Conservation (phyloP, 495 filamentous ascomycete species). For the Neurospora sp. region DNA sequence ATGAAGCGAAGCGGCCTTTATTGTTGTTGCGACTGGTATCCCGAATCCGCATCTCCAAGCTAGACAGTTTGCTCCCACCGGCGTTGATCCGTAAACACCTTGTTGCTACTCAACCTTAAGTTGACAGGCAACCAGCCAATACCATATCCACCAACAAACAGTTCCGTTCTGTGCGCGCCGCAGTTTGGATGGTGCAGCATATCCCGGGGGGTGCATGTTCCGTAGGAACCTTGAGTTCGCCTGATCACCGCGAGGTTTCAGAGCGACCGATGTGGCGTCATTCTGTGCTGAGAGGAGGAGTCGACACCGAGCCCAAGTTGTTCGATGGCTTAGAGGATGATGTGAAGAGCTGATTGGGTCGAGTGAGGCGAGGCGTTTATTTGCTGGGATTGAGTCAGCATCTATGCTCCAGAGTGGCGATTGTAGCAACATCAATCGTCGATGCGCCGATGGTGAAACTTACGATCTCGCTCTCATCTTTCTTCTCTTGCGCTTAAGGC, state of each 20-base stretch:
- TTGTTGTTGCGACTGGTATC: conserved; percentile 1
- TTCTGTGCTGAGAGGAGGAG: conserved; percentile 4
- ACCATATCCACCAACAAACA: conserved; percentile 16
- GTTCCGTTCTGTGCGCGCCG: conserved; percentile 1
- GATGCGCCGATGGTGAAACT: conserved; percentile 24
- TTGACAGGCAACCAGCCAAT: conserved; percentile 21
- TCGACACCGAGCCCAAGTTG: conserved; percentile 9
- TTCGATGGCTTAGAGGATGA: conserved; percentile 8
- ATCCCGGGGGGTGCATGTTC: conserved; percentile 5
- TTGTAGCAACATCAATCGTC: background rate
- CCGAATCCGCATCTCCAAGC: conserved; percentile 12
- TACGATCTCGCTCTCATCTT: conserved; percentile 94
- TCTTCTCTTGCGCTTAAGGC: conserved; percentile 98
- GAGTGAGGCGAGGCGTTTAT: conserved; percentile 47
- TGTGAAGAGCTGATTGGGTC: conserved; percentile 24
- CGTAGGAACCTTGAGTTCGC: conserved; percentile 7
- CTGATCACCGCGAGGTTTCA: conserved; percentile 10
- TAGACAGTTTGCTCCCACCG: conserved; percentile 13
- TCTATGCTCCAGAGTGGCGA: conserved; percentile 3
- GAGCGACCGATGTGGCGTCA: conserved; percentile 9
- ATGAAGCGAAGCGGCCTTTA: background rate
- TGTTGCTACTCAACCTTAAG: conserved; percentile 16
- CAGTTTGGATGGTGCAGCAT: conserved; percentile 1
- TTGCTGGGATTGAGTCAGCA: conserved; percentile 39
- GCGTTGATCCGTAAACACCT: conserved; percentile 12